These are phyloP conservation scores for Calonectria naviculata DNA, from an alignment of 2,329 filamentous ascomycete species.

Conservation along the genomic window DNA sequence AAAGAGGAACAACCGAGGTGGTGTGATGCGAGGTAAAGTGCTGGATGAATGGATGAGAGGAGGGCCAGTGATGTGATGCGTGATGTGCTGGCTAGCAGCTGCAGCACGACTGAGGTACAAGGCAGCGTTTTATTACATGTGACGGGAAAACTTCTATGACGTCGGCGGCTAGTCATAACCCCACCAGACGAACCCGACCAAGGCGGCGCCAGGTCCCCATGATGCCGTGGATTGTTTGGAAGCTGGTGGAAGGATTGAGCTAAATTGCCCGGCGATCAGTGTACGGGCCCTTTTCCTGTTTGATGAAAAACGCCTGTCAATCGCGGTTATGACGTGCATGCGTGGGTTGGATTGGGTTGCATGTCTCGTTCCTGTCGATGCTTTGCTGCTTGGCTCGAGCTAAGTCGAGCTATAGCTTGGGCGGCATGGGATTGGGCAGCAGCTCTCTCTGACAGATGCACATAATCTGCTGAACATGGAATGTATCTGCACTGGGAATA, in stretches of 20 bases:
- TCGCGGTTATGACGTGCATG: neutral
- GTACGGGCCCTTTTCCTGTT: neutral
- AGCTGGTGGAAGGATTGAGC: neutral
- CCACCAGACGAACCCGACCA: neutral
- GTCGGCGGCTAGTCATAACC: conserved; percentile 16
- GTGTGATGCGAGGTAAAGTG: conserved; percentile 10
- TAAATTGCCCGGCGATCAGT: neutral
- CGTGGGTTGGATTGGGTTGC: neutral
- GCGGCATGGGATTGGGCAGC: no score
- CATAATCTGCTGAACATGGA: no score
- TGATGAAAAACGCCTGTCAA: neutral
- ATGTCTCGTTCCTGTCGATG: neutral
- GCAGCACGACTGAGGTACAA: neutral
- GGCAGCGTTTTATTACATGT: conserved; percentile 15
- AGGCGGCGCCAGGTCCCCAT: neutral
- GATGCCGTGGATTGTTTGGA: neutral
- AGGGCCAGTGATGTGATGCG: neutral
- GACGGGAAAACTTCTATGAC: conserved; percentile 18
- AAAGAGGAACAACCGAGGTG: neutral
- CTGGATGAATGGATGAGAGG: neutral
- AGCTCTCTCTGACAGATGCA: no score
- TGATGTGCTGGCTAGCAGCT: conserved; percentile 10
- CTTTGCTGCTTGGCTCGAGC: neutral
- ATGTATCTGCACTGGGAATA: no score
- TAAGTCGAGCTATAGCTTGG: neutral